Percentiles rank a stretch among this genome's conserved stretches.
Conservation (phyloP, 1,284 basidiomycete species). For the Puccinia horiana region DNA sequence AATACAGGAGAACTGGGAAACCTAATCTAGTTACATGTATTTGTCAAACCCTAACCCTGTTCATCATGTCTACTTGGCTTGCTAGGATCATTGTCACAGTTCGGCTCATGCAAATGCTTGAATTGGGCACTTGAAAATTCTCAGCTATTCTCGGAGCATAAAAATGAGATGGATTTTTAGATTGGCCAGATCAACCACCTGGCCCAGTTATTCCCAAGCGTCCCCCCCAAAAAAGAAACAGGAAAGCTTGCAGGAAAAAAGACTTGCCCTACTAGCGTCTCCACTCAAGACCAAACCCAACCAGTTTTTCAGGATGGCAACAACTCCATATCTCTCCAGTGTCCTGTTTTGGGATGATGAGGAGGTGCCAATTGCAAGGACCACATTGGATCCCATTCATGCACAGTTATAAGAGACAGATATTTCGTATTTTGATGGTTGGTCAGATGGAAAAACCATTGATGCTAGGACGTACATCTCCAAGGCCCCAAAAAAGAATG, state of each 20-base stretch:
- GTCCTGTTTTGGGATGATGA: background rate
- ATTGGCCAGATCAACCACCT: background rate
- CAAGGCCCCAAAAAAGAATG: too few relatives aligned
- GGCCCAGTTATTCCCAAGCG: background rate
- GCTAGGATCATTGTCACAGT: too few relatives aligned
- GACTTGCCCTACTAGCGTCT: background rate
- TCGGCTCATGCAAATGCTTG: background rate
- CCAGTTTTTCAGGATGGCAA: background rate
- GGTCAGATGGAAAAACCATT: too few relatives aligned
- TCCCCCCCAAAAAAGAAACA: background rate
- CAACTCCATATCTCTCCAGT: background rate
- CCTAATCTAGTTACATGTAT: too few relatives aligned
- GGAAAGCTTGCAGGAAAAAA: background rate
- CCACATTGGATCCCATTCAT: too few relatives aligned
- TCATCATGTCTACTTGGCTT: too few relatives aligned
- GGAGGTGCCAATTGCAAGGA: background rate
- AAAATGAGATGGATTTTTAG: background rate
- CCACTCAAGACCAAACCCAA: background rate
- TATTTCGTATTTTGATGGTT: too few relatives aligned
- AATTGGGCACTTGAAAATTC: background rate
- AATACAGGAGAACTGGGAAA: too few relatives aligned
- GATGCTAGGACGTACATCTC: too few relatives aligned
- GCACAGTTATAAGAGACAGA: too few relatives aligned
- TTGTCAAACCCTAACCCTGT: too few relatives aligned
- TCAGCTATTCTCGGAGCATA: background rate